Conservation (phyloP, 163 green algal genomes). For the Prototheca cutis region DNA sequence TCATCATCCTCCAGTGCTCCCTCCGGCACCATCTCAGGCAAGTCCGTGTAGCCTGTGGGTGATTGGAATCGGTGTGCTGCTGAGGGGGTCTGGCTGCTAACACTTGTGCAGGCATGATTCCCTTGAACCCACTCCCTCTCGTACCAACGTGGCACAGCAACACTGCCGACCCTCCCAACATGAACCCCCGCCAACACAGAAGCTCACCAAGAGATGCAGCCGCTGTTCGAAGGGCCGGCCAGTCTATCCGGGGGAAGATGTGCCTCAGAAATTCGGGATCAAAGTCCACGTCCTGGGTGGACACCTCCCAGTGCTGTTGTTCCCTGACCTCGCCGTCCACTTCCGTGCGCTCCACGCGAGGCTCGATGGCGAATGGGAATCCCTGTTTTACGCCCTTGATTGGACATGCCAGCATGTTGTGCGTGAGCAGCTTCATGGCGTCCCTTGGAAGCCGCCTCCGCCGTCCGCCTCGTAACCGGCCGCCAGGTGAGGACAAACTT, state of each 20-base stretch:
- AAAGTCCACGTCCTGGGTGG: slow-evolving; percentile 62
- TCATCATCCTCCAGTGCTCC: slow-evolving; percentile 61
- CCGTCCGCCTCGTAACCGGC: too few species aligned
- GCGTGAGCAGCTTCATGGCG: slow-evolving; percentile 92
- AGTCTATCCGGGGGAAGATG: slow-evolving; percentile 85
- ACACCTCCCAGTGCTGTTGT: slow-evolving; percentile 16
- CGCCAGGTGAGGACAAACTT: too few species aligned
- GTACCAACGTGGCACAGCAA: too few species aligned
- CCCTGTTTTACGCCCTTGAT: slow-evolving; percentile 89
- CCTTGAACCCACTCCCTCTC: too few species aligned
- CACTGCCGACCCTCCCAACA: too few species aligned
- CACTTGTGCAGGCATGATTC: too few species aligned
- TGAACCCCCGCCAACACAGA: too few species aligned
- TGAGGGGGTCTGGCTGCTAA: too few species aligned
- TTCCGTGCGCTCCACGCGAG: too few species aligned
- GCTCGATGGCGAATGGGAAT: slow-evolving; percentile 65
- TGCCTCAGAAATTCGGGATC: slow-evolving; percentile 85
- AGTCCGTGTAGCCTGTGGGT: slow-evolving; percentile 20
- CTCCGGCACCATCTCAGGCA: slow-evolving; percentile 48
- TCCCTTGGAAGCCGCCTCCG: too few species aligned
- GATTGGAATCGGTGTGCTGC: too few species aligned
- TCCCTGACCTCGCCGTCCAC: too few species aligned
- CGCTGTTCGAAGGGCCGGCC: slow-evolving; percentile 62
- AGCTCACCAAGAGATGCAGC: background rate
- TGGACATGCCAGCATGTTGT: slow-evolving; percentile 96